These are phyloP conservation scores for Chlorella vulgaris DNA, from an alignment of 139 green algal species.

Conservation along the genomic window DNA sequence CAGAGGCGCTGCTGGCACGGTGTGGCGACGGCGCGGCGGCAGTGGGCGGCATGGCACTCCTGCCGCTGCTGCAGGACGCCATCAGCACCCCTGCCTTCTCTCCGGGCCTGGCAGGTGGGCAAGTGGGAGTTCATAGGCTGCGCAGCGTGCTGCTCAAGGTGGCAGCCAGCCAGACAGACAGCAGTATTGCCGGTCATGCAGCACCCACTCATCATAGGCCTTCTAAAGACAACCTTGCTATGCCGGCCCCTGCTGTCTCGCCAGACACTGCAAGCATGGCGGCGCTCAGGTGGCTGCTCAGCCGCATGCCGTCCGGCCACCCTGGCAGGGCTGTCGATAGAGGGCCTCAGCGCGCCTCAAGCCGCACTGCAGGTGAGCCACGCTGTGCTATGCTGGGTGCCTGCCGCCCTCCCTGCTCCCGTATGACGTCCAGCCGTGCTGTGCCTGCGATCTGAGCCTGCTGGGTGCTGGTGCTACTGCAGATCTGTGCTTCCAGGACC, in stretches of 20 bases:
- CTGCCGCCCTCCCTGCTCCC: no score
- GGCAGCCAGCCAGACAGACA: no score
- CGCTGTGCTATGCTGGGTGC: constrained; percentile 24
- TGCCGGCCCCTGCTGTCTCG: background rate
- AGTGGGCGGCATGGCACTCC: background rate
- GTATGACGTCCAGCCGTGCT: no score
- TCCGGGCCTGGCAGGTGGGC: no score
- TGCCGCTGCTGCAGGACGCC: constrained; percentile 12
- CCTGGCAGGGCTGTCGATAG: background rate
- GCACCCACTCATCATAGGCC: no score
- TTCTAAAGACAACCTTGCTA: no score
- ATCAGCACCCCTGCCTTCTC: background rate
- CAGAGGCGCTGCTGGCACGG: background rate
- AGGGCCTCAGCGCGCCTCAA: background rate
- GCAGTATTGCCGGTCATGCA: no score
- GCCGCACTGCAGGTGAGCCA: background rate
- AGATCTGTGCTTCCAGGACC: background rate
- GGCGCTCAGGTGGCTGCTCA: background rate
- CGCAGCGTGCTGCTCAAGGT: no score
- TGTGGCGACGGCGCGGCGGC: background rate
- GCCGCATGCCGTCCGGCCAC: background rate
- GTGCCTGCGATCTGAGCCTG: no score
- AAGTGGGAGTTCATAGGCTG: no score
- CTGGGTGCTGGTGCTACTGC: no score
- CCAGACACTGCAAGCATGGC: background rate